Evolutionary conservation across 1,284 basidiomycete species (phyloP), one percentile per base, ranked within the genome.

Genomic region (Fomitopsis pinicola): DNA sequence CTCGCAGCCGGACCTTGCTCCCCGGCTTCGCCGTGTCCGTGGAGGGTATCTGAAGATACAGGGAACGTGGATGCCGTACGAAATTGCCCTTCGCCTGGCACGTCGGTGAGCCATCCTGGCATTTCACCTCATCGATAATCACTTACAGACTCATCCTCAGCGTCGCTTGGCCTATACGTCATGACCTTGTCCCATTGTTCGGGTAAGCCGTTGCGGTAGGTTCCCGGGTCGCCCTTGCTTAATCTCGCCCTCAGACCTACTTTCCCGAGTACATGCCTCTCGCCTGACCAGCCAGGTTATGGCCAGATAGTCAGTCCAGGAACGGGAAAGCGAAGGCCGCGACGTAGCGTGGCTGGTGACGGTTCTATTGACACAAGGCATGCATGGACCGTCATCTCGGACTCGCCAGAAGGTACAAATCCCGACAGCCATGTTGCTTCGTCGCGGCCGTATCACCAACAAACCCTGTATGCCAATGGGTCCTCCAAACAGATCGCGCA

Each of bases 31-130:
- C 61, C 83, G 91, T 64, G 91, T 94, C 26, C 84, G 91, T 58
- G 92, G 92, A 61, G 92, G 92, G 44, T 93, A 93, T 76, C 82
- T 93, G 61, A 93, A 94, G 77, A 94, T 94, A 57, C 91, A 94
- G 71, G 91, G 91, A 55, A 93, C 91, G 45, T 93, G 91, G 91
- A 92, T 93, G 88, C 91, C 91, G 30, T 93, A 90, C 73, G 90
- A 93, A 86, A 85, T 89, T 61, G 91, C 90, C 12, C 80, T 91
- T 59, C 82, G 85, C 62, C 76, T 93, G 45, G 87, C 91, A 63
- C 83, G 91, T 70, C 83, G 90, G 89, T 92, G 66, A 60, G 83
- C 75, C 19, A 59, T 60, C 53, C 44, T 64, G 55, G 64, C 58
- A 58, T 36, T 65, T 56, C 57, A 42, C 54, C 60, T 45, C 55